phyloP scores from a whole-genome alignment of 176 grass and related monocot genomes.

The Pontederia paniculata region DNA sequence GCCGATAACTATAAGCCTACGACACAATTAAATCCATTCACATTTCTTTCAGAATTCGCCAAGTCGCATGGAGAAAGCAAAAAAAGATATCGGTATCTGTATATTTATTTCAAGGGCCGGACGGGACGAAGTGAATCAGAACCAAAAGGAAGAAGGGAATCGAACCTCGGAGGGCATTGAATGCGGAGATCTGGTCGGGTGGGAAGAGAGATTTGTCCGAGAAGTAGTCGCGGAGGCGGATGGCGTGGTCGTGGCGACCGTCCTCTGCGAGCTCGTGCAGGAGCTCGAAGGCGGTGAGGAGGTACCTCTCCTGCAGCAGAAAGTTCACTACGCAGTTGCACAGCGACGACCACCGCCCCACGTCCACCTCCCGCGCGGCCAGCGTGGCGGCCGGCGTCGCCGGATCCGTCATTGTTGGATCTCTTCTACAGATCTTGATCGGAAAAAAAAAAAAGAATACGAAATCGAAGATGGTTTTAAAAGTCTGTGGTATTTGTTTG shows the following conservation, averaged over 20 bases:
- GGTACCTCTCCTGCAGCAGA: conserved; percentile 78
- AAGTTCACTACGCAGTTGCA: conserved; percentile 99
- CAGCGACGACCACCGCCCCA: conserved; percentile 70
- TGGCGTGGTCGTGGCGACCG: conserved; percentile 68
- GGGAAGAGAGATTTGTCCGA: conserved; percentile 51
- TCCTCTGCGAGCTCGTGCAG: conserved; percentile 88
- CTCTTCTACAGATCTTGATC: too few species aligned
- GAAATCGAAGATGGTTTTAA: too few species aligned
- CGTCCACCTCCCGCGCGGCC: conserved; percentile 25
- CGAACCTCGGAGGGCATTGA: conserved; percentile 36
- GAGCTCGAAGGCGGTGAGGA: conserved; percentile 89
- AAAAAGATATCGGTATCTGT: neutral
- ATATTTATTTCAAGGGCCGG: too few species aligned
- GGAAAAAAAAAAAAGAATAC: too few species aligned
- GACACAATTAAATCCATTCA: too few species aligned
- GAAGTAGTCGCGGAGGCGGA: conserved; percentile 83
- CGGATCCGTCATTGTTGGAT: conserved; percentile 9
- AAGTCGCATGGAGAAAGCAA: neutral
- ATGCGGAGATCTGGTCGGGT: conserved; percentile 51
- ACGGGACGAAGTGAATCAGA: neutral
- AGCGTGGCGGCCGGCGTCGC: too few species aligned
- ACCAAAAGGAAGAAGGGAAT: neutral
- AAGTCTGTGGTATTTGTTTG: too few species aligned
- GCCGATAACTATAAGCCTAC: too few species aligned
- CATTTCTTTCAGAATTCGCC: neutral